Conservation (phyloP, 2,329 filamentous ascomycete species). For the Pestalotiopsis sp. region DNA sequence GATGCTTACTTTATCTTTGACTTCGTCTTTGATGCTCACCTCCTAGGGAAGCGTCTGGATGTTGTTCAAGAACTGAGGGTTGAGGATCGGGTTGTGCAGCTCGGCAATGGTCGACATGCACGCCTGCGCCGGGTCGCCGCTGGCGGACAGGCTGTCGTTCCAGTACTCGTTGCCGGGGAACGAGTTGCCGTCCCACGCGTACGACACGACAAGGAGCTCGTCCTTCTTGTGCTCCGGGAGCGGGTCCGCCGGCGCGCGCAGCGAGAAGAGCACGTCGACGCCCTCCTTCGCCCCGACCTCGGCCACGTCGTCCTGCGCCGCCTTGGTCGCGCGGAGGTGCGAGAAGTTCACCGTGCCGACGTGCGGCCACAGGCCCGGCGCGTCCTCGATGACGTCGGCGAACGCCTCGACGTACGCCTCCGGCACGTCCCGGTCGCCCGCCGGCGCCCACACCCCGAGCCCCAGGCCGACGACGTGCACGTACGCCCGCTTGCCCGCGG, state of each 20-base stretch:
- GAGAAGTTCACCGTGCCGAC: conserved; percentile 29
- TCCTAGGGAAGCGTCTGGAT: conserved; percentile 19
- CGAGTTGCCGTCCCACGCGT: conserved; percentile 35
- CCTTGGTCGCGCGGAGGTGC: conserved; percentile 16
- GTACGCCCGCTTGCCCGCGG: conserved; percentile 24
- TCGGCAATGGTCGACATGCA: conserved; percentile 36
- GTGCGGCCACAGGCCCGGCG: conserved; percentile 15
- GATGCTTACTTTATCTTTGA: no score
- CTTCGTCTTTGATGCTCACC: not conserved
- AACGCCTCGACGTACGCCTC: conserved; percentile 25
- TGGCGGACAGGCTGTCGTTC: conserved; percentile 20
- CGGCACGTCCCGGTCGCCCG: conserved; percentile 16
- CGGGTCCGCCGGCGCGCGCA: conserved; percentile 27
- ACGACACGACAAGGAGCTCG: conserved; percentile 32
- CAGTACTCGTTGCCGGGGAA: conserved; percentile 38
- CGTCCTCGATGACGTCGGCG: conserved; percentile 15
- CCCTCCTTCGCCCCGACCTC: conserved; percentile 5
- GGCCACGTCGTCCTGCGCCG: not conserved
- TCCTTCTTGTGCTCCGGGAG: conserved; percentile 17
- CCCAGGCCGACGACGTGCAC: conserved; percentile 35
- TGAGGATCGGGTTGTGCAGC: conserved; percentile 34
- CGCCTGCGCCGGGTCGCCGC: conserved; percentile 35
- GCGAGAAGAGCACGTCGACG: conserved; percentile 25
- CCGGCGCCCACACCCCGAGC: conserved; percentile 29
- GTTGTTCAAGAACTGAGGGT: conserved; percentile 27